A percentile compares a stretch with the other conserved stretches of the same genome.
Conservation (phyloP, 805 yeast species). For the Spencermartinsiella europaea region DNA sequence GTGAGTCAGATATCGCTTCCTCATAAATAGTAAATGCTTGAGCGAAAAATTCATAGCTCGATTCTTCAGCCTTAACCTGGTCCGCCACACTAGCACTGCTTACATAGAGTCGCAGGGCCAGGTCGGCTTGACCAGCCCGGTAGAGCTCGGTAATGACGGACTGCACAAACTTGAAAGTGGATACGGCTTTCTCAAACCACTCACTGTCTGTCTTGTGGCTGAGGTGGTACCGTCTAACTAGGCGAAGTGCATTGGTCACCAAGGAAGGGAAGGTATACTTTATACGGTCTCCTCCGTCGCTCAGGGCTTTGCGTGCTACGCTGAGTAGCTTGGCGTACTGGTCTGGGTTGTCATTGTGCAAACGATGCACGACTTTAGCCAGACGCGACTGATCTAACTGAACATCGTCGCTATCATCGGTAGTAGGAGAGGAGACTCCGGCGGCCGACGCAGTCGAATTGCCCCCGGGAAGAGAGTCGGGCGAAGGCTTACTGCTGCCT, state of each 20-base stretch:
- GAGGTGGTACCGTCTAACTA: conserved; percentile 45
- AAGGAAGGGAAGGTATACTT: conserved; percentile 73
- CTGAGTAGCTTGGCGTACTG: conserved; percentile 43
- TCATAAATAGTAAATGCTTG: conserved; percentile 86
- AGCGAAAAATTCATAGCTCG: conserved; percentile 81
- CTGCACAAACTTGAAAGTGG: conserved; percentile 69
- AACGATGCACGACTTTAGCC: conserved; percentile 63
- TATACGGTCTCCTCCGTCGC: conserved; percentile 49
- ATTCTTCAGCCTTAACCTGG: conserved; percentile 62
- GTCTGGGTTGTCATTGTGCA: conserved; percentile 47
- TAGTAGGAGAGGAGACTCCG: conserved; percentile 7
- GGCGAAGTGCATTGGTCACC: conserved; percentile 53
- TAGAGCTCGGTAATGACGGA: conserved; percentile 62
- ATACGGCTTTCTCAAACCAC: conserved; percentile 33
- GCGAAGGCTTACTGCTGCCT: conserved; percentile 22
- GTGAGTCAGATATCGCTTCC: conserved; percentile 49
- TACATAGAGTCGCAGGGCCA: conserved; percentile 44
- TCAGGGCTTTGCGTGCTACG: conserved; percentile 43
- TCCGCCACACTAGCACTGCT: conserved; percentile 75
- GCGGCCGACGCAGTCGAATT: conserved; percentile 10
- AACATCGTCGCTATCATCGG: conserved; percentile 17
- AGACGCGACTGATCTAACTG: conserved; percentile 36
- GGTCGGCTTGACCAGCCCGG: conserved; percentile 34
- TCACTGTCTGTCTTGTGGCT: conserved; percentile 22
- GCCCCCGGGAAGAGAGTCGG: conserved; percentile 23